Evolutionary conservation across 495 filamentous ascomycete species (phyloP).

Genomic region (Glutinoglossum americanum): DNA sequence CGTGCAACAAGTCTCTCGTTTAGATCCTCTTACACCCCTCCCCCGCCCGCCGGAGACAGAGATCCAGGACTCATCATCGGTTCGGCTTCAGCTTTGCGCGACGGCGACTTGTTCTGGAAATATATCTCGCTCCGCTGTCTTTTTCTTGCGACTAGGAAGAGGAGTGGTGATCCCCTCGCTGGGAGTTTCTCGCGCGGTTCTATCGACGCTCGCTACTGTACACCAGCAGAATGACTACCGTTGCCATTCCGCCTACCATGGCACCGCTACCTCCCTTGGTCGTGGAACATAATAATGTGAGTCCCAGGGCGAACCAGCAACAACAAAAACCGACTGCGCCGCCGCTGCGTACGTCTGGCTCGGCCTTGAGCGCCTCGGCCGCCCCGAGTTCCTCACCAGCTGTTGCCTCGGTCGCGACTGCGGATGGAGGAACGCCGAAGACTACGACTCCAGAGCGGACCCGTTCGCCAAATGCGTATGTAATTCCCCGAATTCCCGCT

Average conservation of each 20-base stretch:
- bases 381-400: slow-evolving; percentile 13
- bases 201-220: neutral
- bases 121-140: neutral
- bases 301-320: neutral
- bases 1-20: slow-evolving; percentile 1
- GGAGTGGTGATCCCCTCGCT: neutral
- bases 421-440: slow-evolving; percentile 21
- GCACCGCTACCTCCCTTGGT: neutral
- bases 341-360: neutral
- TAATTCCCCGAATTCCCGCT: slow-evolving; percentile 5
- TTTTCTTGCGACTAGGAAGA: neutral
- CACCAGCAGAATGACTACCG: neutral
- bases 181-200: neutral
- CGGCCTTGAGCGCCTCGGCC: slow-evolving; percentile 14
- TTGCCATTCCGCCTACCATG: neutral
- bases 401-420: slow-evolving; percentile 14
- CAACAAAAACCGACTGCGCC: neutral
- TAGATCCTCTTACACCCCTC: neutral
- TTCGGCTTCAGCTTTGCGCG: neutral
- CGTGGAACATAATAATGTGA: slow-evolving; percentile 1
- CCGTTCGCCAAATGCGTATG: slow-evolving; percentile 33
- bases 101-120: neutral
- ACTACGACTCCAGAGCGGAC: slow-evolving; percentile 29
- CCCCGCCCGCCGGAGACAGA: neutral
- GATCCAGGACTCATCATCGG: neutral